Evolutionary conservation across 2,329 filamentous ascomycete genomes (phyloP).

Genomic region (Penicillium hordei): DNA sequence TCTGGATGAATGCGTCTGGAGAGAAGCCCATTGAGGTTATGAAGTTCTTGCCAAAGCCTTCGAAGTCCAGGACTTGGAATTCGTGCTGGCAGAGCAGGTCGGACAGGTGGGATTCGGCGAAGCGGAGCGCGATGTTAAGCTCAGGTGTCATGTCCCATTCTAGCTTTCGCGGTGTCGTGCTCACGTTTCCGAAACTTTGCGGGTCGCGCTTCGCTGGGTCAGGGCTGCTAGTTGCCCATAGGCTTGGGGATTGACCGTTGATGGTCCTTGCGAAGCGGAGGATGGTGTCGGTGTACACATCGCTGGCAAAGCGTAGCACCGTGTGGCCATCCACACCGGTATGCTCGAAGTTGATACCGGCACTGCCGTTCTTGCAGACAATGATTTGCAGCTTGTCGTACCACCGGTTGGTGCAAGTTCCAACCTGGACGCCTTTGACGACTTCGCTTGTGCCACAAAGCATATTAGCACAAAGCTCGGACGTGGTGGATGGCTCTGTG

Average conservation of each 20-base stretch:
- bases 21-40: slow-evolving; percentile 97
- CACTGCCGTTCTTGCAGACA: slow-evolving; percentile 97
- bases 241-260: slow-evolving; percentile 84
- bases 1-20: slow-evolving; percentile 95
- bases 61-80: slow-evolving; percentile 87
- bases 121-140: slow-evolving; percentile 84
- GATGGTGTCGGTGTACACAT: slow-evolving; percentile 96
- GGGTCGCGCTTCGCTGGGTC: slow-evolving; percentile 92
- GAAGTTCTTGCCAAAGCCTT: slow-evolving; percentile 90
- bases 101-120: slow-evolving; percentile 89
- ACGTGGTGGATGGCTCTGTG: slow-evolving; percentile 75
- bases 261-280: slow-evolving; percentile 92
- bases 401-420: slow-evolving; percentile 97
- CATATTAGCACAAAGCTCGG: slow-evolving; percentile 96
- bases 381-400: slow-evolving; percentile 99
- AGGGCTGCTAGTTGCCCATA: slow-evolving; percentile 88
- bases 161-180: slow-evolving; percentile 89
- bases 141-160: slow-evolving; percentile 98
- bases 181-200: slow-evolving; percentile 87
- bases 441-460: slow-evolving; percentile 92
- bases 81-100: slow-evolving; percentile 97
- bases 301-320: slow-evolving; percentile 91
- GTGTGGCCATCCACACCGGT: slow-evolving; percentile 98
- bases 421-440: slow-evolving; percentile 89
- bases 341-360: slow-evolving; percentile 98